A percentile compares a stretch with the other conserved stretches of the same genome.
Evolutionary conservation across 805 yeast species (phyloP).

Genomic region (Cyberlindnera misumaiensis): DNA sequence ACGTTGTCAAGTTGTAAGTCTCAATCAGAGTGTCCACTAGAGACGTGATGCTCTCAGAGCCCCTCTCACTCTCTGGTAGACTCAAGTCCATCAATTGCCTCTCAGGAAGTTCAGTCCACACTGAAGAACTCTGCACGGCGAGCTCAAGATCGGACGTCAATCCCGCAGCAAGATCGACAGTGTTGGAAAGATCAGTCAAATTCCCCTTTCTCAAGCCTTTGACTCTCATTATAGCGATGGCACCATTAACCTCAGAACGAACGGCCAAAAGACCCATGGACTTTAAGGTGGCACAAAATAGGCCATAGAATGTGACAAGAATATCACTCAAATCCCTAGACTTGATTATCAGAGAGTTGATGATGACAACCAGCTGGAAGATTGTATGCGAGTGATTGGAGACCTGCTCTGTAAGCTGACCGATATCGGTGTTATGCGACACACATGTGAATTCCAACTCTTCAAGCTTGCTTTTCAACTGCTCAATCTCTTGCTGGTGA

Average conservation of each 20-base stretch:
- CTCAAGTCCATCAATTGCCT: constrained; percentile 10
- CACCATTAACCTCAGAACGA: constrained; percentile 30
- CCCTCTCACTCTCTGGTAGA: constrained; percentile 2
- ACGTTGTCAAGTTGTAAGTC: constrained; percentile 18
- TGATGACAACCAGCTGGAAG: constrained; percentile 26
- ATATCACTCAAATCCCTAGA: constrained; percentile 38
- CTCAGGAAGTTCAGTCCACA: constrained; percentile 41
- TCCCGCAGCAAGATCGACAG: constrained; percentile 34
- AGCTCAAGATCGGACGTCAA: constrained; percentile 29
- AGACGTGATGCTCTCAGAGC: constrained; percentile 13
- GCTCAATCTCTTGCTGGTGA: constrained; percentile 44
- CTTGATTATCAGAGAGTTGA: constrained; percentile 26
- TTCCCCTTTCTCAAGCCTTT: constrained; percentile 60
- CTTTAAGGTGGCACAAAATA: constrained; percentile 17
- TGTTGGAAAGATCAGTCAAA: constrained; percentile 25
- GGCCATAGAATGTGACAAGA: constrained; percentile 21
- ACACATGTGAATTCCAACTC: constrained; percentile 43
- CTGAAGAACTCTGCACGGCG: constrained; percentile 31
- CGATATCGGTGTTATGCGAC: constrained; percentile 14
- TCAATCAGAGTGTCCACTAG: constrained; percentile 14
- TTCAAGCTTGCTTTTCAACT: constrained; percentile 36
- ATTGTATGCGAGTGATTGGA: constrained; percentile 21
- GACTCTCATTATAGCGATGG: constrained; percentile 54
- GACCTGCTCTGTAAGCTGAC: neutral
- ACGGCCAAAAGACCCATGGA: constrained; percentile 65